Conservation (phyloP, 2,329 filamentous ascomycete genomes). For the Trichoderma koningiopsis region DNA sequence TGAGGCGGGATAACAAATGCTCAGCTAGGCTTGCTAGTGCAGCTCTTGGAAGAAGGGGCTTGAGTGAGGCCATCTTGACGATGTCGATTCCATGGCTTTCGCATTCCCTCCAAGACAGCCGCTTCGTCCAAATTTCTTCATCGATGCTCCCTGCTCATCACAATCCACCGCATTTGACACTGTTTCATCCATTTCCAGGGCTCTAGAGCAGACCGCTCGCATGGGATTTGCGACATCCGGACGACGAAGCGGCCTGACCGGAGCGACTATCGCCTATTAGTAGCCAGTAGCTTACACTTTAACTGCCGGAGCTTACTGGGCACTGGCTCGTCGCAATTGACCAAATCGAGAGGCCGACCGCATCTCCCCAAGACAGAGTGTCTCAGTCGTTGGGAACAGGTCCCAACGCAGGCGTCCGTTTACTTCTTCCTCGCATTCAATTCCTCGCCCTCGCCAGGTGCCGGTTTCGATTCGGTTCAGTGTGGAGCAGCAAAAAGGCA, state of each 20-base stretch:
- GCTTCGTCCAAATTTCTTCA: neutral
- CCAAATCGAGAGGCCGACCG: neutral
- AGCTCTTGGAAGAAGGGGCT: slow-evolving; percentile 8
- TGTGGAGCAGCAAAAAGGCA: slow-evolving; percentile 7
- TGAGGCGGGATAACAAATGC: slow-evolving; percentile 15
- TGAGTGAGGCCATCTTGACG: neutral
- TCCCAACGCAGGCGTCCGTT: neutral
- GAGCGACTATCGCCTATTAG: slow-evolving; percentile 21
- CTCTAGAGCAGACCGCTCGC: neutral
- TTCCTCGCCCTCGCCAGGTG: slow-evolving; percentile 2
- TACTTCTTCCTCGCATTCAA: neutral
- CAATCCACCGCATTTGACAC: neutral
- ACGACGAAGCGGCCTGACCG: slow-evolving; percentile 10
- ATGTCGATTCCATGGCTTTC: neutral
- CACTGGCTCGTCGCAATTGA: neutral
- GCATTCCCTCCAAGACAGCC: neutral
- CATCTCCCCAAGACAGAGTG: slow-evolving; percentile 3
- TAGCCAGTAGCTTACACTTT: slow-evolving; percentile 23
- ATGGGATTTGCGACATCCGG: neutral
- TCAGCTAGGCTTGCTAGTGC: slow-evolving; percentile 6
- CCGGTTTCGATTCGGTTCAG: slow-evolving; percentile 1
- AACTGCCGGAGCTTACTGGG: slow-evolving; percentile 16
- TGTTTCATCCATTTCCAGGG: neutral
- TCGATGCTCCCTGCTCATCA: neutral
- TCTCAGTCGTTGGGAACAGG: neutral